A percentile compares a stretch with the other conserved stretches of the same genome.
These are phyloP conservation scores for Alloteropsis semialata DNA, from an alignment of 176 grass and related monocot genomes.

Conservation along the genomic window DNA sequence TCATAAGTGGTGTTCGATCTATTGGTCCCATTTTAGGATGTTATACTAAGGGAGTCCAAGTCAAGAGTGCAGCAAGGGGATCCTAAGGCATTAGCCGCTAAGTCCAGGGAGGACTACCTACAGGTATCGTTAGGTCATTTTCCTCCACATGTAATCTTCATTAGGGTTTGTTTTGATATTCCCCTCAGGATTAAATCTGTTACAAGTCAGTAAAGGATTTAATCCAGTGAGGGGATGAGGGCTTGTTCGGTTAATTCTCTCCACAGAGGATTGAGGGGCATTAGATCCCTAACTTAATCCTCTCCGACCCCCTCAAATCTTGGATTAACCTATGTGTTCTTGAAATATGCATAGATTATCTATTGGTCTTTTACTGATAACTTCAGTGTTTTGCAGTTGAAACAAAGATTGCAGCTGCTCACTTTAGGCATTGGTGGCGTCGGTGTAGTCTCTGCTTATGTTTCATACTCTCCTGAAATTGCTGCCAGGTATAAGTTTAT, in stretches of 20 bases:
- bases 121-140: slow-evolving; percentile 48
- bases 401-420: slow-evolving; percentile 68
- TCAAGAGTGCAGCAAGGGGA: slow-evolving; percentile 62
- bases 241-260: too few relatives aligned
- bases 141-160: background rate
- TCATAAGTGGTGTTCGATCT: background rate
- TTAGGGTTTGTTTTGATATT: too few relatives aligned
- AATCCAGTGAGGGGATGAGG: too few relatives aligned
- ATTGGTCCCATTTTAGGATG: slow-evolving; percentile 57
- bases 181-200: too few relatives aligned
- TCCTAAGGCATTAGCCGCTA: slow-evolving; percentile 68
- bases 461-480: slow-evolving; percentile 93
- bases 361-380: background rate
- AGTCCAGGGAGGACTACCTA: slow-evolving; percentile 60
- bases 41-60: slow-evolving; percentile 80
- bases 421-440: slow-evolving; percentile 80
- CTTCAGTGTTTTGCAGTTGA: slow-evolving; percentile 63
- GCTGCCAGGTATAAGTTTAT: slow-evolving; percentile 60
- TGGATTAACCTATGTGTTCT: too few relatives aligned
- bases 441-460: slow-evolving; percentile 82
- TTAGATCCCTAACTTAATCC: too few relatives aligned
- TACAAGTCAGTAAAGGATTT: too few relatives aligned
- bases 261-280: too few relatives aligned
- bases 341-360: slow-evolving; percentile 4
- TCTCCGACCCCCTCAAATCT: too few relatives aligned